These are phyloP conservation scores for Neurospora sublineolata DNA, from an alignment of 495 filamentous ascomycete species.

Conservation along the genomic window DNA sequence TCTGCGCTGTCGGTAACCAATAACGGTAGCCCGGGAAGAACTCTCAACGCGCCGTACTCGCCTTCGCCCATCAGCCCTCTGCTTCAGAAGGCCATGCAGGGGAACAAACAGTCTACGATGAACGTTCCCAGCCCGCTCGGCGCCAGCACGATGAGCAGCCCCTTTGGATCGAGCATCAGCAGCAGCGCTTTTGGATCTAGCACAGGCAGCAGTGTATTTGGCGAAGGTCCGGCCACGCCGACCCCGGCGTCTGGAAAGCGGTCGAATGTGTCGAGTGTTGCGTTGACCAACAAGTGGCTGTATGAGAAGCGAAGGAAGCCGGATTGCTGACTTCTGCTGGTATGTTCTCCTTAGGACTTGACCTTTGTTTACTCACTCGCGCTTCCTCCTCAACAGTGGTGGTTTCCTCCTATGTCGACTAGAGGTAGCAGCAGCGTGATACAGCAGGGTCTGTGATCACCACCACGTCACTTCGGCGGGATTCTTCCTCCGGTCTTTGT, in stretches of 20 bases:
- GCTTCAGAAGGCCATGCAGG: slow-evolving; percentile 54
- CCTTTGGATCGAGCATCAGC: slow-evolving; percentile 15
- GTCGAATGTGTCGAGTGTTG: slow-evolving; percentile 57
- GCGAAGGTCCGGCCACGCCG: slow-evolving; percentile 38
- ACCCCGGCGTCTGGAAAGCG: slow-evolving; percentile 57
- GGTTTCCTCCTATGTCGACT: slow-evolving; percentile 8
- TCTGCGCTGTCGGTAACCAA: slow-evolving; percentile 11
- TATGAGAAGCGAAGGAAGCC: slow-evolving; percentile 60
- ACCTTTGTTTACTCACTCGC: not conserved
- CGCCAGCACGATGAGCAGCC: slow-evolving; percentile 10
- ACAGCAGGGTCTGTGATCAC: slow-evolving; percentile 10
- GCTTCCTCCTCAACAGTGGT: not conserved
- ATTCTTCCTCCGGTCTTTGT: not conserved
- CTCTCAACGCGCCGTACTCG: slow-evolving; percentile 18
- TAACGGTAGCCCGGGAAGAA: slow-evolving; percentile 4
- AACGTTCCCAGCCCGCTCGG: slow-evolving; percentile 39
- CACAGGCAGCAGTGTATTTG: slow-evolving; percentile 17
- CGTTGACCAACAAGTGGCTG: slow-evolving; percentile 80
- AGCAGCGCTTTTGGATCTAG: slow-evolving; percentile 6
- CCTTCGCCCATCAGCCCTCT: slow-evolving; percentile 43
- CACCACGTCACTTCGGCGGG: not conserved
- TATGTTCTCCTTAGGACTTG: not conserved
- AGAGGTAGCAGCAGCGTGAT: slow-evolving; percentile 22
- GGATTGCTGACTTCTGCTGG: not conserved
- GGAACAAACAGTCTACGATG: slow-evolving; percentile 35